phyloP scores from a whole-genome alignment of 208 protist genomes.

The Trypanosoma lewisi region DNA sequence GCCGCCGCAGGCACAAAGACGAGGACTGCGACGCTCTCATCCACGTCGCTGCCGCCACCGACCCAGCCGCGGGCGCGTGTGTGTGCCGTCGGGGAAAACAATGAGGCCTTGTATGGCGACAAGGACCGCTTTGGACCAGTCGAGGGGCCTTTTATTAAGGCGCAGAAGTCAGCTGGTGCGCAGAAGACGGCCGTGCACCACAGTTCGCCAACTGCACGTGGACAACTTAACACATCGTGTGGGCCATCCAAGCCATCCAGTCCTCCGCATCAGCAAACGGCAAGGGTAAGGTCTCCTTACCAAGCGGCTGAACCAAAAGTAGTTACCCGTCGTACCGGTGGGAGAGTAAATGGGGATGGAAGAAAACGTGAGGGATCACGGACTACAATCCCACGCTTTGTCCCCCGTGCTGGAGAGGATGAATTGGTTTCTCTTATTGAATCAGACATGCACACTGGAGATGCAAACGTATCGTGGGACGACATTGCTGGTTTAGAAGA shows the following conservation, averaged over 20 bases:
- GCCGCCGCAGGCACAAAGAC: background rate
- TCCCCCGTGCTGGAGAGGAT: conserved; percentile 67
- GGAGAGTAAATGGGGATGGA: background rate
- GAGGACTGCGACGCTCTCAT: background rate
- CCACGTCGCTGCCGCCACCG: background rate
- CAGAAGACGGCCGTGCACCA: background rate
- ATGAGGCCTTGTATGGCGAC: conserved; percentile 74
- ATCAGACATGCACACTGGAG: conserved; percentile 77
- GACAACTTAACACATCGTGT: background rate
- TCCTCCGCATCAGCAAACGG: background rate
- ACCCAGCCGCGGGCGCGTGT: background rate
- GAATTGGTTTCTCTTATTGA: conserved; percentile 83
- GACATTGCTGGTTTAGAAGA: conserved; percentile 90
- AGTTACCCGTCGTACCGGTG: conserved; percentile 5
- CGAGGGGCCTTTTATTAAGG: conserved; percentile 24
- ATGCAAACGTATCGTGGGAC: conserved; percentile 71
- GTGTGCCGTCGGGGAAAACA: conserved; percentile 19
- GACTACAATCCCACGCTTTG: conserved; percentile 42
- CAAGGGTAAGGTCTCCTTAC: no score
- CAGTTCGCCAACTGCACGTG: background rate
- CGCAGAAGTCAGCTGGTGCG: background rate
- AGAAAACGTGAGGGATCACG: conserved; percentile 15
- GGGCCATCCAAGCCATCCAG: background rate
- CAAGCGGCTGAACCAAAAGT: no score
- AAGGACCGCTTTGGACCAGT: conserved; percentile 77